A percentile compares a stretch with the other conserved stretches of the same genome.
These are phyloP conservation scores for Elongisporangium anandrum DNA, from an alignment of 352 stramenopile genomes.

Conservation along the genomic window DNA sequence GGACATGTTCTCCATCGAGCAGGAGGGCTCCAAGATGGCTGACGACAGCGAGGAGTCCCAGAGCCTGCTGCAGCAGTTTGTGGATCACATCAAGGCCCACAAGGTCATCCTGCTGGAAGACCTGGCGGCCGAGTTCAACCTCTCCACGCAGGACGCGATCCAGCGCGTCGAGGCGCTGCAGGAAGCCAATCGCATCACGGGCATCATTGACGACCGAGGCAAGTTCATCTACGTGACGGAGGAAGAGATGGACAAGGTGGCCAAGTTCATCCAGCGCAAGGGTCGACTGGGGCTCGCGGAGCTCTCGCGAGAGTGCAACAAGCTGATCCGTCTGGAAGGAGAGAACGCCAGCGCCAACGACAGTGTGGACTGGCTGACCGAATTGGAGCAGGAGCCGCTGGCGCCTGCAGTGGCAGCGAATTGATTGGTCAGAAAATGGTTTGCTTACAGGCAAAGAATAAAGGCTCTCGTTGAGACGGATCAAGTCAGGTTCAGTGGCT, in stretches of 20 bases:
- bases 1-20: conserved; percentile 66
- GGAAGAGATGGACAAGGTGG: conserved; percentile 73
- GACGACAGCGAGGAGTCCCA: conserved; percentile 64
- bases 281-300: conserved; percentile 59
- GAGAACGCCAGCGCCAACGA: conserved; percentile 18
- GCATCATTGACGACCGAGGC: conserved; percentile 72
- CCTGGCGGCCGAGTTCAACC: conserved; percentile 54
- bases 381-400: conserved; percentile 30
- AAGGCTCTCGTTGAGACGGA: background rate
- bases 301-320: conserved; percentile 76
- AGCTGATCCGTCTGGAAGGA: conserved; percentile 60
- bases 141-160: conserved; percentile 66
- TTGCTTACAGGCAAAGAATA: background rate
- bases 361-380: conserved; percentile 27
- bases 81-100: conserved; percentile 68
- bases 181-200: conserved; percentile 47
- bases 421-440: conserved; percentile 1
- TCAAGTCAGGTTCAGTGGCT: conserved; percentile 1
- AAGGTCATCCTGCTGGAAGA: conserved; percentile 81
- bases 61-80: conserved; percentile 59
- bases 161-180: conserved; percentile 57
- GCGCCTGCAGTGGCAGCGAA: conserved; percentile 9
- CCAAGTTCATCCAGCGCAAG: conserved; percentile 61
- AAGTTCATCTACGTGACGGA: conserved; percentile 84
- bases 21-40: conserved; percentile 43